Evolutionary conservation across 31 red algal genomes (phyloP), one percentile per base, ranked within the genome.

Genomic region (Odonthalia washingtoniensis): DNA sequence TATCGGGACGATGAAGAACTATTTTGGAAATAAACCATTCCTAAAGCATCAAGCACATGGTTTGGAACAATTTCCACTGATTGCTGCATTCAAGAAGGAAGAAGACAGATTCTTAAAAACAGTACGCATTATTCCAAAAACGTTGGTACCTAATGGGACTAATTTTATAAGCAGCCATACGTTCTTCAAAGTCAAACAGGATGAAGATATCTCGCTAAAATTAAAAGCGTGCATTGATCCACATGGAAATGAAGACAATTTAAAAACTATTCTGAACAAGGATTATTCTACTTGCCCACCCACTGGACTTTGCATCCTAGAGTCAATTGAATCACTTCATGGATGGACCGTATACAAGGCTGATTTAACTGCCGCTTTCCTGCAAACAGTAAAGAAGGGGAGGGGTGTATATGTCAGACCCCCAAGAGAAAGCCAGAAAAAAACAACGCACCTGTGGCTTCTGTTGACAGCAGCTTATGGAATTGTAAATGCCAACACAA

Each of bases 1-100:
- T 57, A 14, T 21, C 49, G n/a, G n/a, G n/a, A 14, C 49, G 9
- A 57, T 57, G 49, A 14, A 21, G 49, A 57, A 21, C 21, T 57
- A 57, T 57, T 57, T 57, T 57, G 49, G 49, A 57, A 57, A 57
- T 21, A 57, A 57, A 57, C 49, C 49, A 21, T 57, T 57, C 49
- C 49, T 57, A 57, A 9, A 21, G 49, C 21, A 57, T 9, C 49
- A 57, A 21, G 49, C 49, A 57, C 49, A 57, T 14, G 9, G 49
- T 21, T 57, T 57, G 12, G 12, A 9, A 57, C 12, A 14, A 57
- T 57, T 14, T 57, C 12, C 49, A 14, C 9, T 57, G 49, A 14
- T 57, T 21, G 9, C 49, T 21, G 49, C 49, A 57, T 57, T 14
- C 21, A 57, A 57, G 21, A 57, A 14, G 9, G 49, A 57, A 57